These are phyloP conservation scores for Ogataea corticis DNA, from an alignment of 805 yeast genomes.

Conservation along the genomic window DNA sequence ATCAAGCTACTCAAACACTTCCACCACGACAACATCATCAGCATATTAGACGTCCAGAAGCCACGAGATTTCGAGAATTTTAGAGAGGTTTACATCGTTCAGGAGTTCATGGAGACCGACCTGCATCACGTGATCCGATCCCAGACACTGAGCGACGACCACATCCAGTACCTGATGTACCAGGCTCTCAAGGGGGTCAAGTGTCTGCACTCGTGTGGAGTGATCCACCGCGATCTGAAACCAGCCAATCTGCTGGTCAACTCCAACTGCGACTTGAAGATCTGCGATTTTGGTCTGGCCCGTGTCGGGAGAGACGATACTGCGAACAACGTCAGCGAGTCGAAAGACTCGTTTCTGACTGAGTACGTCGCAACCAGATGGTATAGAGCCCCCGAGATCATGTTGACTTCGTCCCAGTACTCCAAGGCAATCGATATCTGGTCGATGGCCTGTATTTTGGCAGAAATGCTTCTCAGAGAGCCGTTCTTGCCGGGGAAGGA, in stretches of 20 bases:
- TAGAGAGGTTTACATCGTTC: constrained; percentile 72
- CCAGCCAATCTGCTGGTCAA: constrained; percentile 71
- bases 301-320: constrained; percentile 51
- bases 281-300: constrained; percentile 79
- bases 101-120: constrained; percentile 79
- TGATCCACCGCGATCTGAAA: constrained; percentile 74
- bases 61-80: constrained; percentile 60
- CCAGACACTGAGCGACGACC: constrained; percentile 61
- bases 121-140: constrained; percentile 61
- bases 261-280: constrained; percentile 70
- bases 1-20: constrained; percentile 64
- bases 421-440: constrained; percentile 78
- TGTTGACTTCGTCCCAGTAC: constrained; percentile 71
- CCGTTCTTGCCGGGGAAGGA: constrained; percentile 79
- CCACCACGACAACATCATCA: constrained; percentile 72
- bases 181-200: constrained; percentile 72
- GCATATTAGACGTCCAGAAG: constrained; percentile 63
- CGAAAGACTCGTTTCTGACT: constrained; percentile 49
- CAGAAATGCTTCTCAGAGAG: constrained; percentile 60
- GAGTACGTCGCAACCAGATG: constrained; percentile 85
- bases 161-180: constrained; percentile 67
- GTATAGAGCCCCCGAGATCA: constrained; percentile 84
- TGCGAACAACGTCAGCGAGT: constrained; percentile 32
- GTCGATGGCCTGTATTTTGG: constrained; percentile 79
- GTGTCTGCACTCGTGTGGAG: constrained; percentile 69